Evolutionary conservation across 176 grass and related monocot genomes (phyloP).

Genomic region (Poa pratensis): DNA sequence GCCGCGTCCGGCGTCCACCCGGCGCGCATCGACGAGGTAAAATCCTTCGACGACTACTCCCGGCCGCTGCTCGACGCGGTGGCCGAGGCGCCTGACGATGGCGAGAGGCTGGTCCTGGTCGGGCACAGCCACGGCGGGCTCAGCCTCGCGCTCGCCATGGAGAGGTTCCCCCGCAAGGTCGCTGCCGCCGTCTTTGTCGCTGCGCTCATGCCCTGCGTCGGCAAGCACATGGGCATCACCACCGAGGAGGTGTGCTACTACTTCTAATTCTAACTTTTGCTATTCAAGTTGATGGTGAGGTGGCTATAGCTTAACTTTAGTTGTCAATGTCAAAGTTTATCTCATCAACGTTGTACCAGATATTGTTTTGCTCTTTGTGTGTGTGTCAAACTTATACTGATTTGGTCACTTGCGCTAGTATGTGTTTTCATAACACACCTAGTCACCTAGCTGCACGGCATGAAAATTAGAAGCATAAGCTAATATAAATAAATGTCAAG

Average conservation of each 20-base stretch:
- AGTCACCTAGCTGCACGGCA: no score
- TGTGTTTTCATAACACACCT: no score
- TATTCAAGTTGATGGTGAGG: no score
- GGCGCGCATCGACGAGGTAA: conserved; percentile 45
- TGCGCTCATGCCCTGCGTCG: conserved; percentile 42
- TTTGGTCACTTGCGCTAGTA: no score
- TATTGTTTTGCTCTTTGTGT: no score
- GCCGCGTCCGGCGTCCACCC: conserved; percentile 45
- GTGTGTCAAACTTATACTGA: no score
- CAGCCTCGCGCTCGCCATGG: conserved; percentile 56
- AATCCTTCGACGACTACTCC: conserved; percentile 59
- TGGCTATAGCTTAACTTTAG: no score
- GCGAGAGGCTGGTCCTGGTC: conserved; percentile 54
- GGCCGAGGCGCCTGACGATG: not conserved
- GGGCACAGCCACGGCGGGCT: conserved; percentile 61
- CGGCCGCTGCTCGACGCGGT: conserved; percentile 48
- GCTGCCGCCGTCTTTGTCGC: conserved; percentile 49
- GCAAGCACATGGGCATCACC: conserved; percentile 24
- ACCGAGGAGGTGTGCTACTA: conserved; percentile 28
- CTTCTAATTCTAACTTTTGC: no score
- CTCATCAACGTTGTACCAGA: no score
- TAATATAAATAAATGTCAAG: no score
- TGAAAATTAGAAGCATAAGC: no score
- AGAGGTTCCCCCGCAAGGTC: conserved; percentile 44
- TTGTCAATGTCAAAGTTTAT: no score